Base-by-base conservation (phyloP, 495 filamentous ascomycete genomes). In the Penicillium coffeae region DNA sequence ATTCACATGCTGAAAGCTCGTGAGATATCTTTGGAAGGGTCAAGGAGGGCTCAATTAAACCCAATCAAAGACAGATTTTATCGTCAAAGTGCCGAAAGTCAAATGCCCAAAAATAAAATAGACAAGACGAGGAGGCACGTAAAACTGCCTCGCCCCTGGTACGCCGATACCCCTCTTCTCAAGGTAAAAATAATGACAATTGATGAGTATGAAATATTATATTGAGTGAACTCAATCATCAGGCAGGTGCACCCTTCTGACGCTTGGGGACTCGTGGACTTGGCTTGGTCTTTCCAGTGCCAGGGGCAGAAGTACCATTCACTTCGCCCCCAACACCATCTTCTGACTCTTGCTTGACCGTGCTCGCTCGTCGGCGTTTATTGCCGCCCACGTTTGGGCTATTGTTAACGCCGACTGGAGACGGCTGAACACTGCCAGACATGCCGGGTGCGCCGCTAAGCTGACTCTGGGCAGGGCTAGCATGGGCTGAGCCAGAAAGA, bases 401-500 rank as follows among this genome's bases (percentile, higher is more conserved):
- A 3, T 90, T 92, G 60, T 88, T 94, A 6, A 87, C 85, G 55
- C 87, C 91, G 2, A 82, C 82, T 51, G 84, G 83, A n/a, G 78
- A 85, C n/a, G 66, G 75, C 47, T 74, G 79, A 37, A 77, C 74
- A 63, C 88, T 84, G 55, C 83, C 88, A 47, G 83, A 86, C 82
- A 95, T 91, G 21, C 77, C 78, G 8, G 73, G 68, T 18, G 71
- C 69, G 12, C 66, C 67, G 20, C 62, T 55, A 37, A 73, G 57
- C 34, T 74, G 66, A 38, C 63, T 72, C 47, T 72, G 72, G 13
- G 68, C 73, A 16, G 71, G 74, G 48, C 73, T 75, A 13, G 73
- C 62, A 19, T 77, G 71, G 1, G 68, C 73, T 8, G 76, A 77
- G 8, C 66, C 70, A 30, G 61, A 63, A 20, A 75, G 56, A 47